Percentiles rank a stretch among this genome's conserved stretches.
Conservation (phyloP, 768 basidiomycete genomes). For the Boletus huronensis region DNA sequence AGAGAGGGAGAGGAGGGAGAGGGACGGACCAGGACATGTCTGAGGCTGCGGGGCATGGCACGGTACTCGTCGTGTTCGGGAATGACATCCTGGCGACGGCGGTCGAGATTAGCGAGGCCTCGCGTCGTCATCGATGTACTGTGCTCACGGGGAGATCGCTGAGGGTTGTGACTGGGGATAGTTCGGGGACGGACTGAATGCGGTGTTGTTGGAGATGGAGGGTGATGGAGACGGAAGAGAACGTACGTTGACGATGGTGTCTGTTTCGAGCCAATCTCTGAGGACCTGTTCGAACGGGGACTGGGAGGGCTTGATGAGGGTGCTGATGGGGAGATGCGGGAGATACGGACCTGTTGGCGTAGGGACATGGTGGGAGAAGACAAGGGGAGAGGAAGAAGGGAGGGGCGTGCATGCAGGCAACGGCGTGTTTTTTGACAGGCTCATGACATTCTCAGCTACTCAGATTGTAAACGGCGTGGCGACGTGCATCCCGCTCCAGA, state of each 20-base stretch:
- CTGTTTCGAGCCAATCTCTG: constrained; percentile 15
- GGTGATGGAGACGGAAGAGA: neutral
- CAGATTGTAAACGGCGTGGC: constrained; percentile 60
- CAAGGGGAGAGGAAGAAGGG: constrained; percentile 1
- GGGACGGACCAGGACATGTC: constrained; percentile 31
- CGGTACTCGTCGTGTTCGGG: constrained; percentile 28
- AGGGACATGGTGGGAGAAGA: neutral
- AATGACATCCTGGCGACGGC: constrained; percentile 25
- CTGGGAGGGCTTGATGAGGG: too few species aligned
- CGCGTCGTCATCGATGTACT: constrained; percentile 15
- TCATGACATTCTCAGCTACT: constrained; percentile 8
- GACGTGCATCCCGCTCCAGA: constrained; percentile 88
- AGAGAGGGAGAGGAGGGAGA: neutral
- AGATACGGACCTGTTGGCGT: neutral
- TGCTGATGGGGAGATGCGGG: too few species aligned
- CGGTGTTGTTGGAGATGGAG: neutral
- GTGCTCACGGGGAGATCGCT: constrained; percentile 30
- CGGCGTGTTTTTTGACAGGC: constrained; percentile 33
- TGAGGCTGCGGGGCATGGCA: constrained; percentile 29
- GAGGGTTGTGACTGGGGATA: constrained; percentile 22
- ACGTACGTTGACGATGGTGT: constrained; percentile 28
- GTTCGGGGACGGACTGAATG: constrained; percentile 19
- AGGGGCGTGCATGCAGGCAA: constrained; percentile 28
- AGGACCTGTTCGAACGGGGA: constrained; percentile 12
- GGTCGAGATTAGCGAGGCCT: constrained; percentile 19